phyloP scores from a whole-genome alignment of 371 early-diverging fungal species.

The Conidiobolus incongruus region DNA sequence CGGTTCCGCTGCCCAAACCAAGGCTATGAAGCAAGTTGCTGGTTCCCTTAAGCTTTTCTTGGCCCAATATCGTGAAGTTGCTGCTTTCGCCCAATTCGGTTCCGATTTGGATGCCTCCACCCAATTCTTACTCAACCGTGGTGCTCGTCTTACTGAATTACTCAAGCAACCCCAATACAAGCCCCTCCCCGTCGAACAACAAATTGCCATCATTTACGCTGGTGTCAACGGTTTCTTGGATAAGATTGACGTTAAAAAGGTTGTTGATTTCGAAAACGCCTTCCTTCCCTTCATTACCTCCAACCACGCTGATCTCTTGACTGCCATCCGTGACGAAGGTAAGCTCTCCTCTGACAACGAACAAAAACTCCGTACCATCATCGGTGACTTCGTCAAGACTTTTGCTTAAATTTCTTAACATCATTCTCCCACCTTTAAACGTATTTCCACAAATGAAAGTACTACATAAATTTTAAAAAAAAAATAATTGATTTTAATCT shows the following conservation, averaged over 20 bases:
- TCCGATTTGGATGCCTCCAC: conserved; percentile 92
- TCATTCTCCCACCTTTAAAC: neutral
- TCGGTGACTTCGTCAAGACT: conserved; percentile 63
- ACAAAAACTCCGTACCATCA: conserved; percentile 58
- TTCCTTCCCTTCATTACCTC: conserved; percentile 70
- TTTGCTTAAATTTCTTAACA: conserved; percentile 18
- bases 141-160: conserved; percentile 88
- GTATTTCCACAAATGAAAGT: neutral
- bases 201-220: conserved; percentile 77
- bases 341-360: conserved; percentile 71
- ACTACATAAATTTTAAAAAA: neutral
- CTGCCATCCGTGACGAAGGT: conserved; percentile 71
- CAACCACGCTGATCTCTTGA: conserved; percentile 67
- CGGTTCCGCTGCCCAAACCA: conserved; percentile 94
- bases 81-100: conserved; percentile 96
- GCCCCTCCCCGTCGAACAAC: conserved; percentile 79
- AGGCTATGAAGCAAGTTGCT: conserved; percentile 96
- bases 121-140: conserved; percentile 86
- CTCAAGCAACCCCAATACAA: conserved; percentile 85
- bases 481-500: neutral
- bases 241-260: conserved; percentile 75
- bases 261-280: conserved; percentile 76
- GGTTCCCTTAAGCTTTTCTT: conserved; percentile 94
- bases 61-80: conserved; percentile 96
- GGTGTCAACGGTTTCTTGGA: conserved; percentile 96